Base-by-base conservation (phyloP, 768 basidiomycete species). In the Xanthoconium stramineum region DNA sequence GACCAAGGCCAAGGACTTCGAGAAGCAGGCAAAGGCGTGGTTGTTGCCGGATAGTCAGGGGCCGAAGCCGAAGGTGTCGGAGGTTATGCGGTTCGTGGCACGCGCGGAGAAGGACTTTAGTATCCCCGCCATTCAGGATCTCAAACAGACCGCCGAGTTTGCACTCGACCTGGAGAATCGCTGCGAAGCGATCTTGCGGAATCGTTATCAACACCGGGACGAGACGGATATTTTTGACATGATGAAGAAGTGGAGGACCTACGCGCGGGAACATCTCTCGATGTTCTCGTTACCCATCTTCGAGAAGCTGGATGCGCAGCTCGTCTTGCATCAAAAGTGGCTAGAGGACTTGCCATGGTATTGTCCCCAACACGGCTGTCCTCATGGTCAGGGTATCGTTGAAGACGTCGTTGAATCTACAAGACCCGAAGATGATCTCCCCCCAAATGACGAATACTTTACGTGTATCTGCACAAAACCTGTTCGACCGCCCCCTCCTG, bases 391-490 rank as follows among this genome's bases (percentile, higher is more conserved):
- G 64, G 71, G 72, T 10, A 79, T 93, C 53, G 76, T 89, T 20
- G 81, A 88, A 20, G 91, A 94, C 63, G 89, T 94, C 30, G 63
- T 91, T 24, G 85, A 84, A 44, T 82, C 80, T 55, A 91, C 91
- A 11, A 80, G 83, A 30, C 82, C 85, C 5, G 88, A 90, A 50
- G 91, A 93, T 47, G 91, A 94, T 62, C 72, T 82, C 5, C 89
- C 91, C 3, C 89, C 90, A 1, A 77, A 74, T 6, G 89, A 92
- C 66, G 89, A 91, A 72, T 92, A 83, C 71, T 83, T 88, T 65
- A 92, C 91, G 1, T 93, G 91, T 67, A 93, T 93, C 56, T 94
- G 91, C 68, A 84, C 78, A 37, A 69, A 72, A 12, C 83, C 91
- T 10, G 91, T 94, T 42, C 83, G 84, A 24, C 91, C 90, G 8